A percentile compares a stretch with the other conserved stretches of the same genome.
Conservation (phyloP, 371 early-diverging fungal genomes). For the Mortierella sp. region DNA sequence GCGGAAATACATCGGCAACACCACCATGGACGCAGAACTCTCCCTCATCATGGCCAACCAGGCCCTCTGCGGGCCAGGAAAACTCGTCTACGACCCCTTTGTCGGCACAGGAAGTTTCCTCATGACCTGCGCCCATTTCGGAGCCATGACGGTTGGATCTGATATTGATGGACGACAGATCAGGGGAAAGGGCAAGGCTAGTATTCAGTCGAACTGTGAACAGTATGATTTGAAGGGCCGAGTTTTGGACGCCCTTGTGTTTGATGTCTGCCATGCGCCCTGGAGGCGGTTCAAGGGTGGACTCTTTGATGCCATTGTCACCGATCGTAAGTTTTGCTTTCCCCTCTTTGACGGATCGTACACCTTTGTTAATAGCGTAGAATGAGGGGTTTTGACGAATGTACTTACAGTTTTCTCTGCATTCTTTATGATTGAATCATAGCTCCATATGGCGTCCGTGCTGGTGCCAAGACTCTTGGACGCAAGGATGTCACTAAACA, state of each 20-base stretch:
- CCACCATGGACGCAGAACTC: conserved; percentile 98
- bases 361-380: not conserved
- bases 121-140: conserved; percentile 93
- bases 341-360: too few relatives aligned
- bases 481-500: conserved; percentile 73
- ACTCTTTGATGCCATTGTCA: conserved; percentile 88
- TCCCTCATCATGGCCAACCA: conserved; percentile 97
- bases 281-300: conserved; percentile 76
- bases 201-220: conserved; percentile 80
- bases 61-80: conserved; percentile 84
- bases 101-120: conserved; percentile 96
- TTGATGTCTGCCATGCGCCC: conserved; percentile 92
- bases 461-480: conserved; percentile 95
- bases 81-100: conserved; percentile 97
- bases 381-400: not conserved
- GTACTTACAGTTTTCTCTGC: not conserved
- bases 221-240: conserved; percentile 85
- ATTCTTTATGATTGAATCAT: not conserved
- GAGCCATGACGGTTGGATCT: conserved; percentile 92
- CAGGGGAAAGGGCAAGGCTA: conserved; percentile 85
- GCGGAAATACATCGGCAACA: conserved; percentile 94
- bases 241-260: conserved; percentile 87
- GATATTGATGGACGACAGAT: conserved; percentile 99
- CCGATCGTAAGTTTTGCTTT: conserved; percentile 65
- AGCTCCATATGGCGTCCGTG: conserved; percentile 99